These are phyloP conservation scores for Fusarium compactum DNA, from an alignment of 2,329 filamentous ascomycete species.

Conservation along the genomic window DNA sequence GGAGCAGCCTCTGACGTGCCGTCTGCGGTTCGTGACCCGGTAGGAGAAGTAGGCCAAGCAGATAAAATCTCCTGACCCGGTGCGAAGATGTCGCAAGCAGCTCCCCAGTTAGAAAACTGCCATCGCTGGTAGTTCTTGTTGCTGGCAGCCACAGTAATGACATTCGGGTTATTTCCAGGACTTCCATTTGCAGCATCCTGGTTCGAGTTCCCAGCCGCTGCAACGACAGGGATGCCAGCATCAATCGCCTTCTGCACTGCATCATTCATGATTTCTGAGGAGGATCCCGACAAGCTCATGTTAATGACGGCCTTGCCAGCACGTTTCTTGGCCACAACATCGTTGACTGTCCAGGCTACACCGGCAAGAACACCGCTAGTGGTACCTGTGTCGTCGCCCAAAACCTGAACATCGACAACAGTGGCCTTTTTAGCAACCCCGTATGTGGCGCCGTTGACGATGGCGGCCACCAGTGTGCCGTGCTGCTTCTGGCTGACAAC, in stretches of 20 bases:
- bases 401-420: constrained; percentile 15
- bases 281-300: constrained; percentile 54
- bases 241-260: constrained; percentile 37
- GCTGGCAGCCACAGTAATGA: constrained; percentile 45
- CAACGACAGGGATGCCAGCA: constrained; percentile 55
- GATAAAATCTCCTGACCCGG: constrained; percentile 32
- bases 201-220: constrained; percentile 40
- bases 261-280: constrained; percentile 27
- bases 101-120: constrained; percentile 60
- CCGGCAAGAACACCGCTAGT: constrained; percentile 45
- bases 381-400: not conserved
- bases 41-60: constrained; percentile 41
- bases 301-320: constrained; percentile 55
- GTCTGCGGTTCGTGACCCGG: not conserved
- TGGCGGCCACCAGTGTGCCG: constrained; percentile 22
- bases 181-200: constrained; percentile 11
- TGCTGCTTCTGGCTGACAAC: not conserved
- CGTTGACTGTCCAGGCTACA: constrained; percentile 50
- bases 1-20: constrained; percentile 41
- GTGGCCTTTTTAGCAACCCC: constrained; percentile 30
- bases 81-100: constrained; percentile 22
- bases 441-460: constrained; percentile 20
- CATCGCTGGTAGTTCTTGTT: constrained; percentile 53
- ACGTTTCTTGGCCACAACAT: constrained; percentile 46
- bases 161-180: constrained; percentile 36